phyloP scores from a whole-genome alignment of 805 yeast genomes.

The Osmozyma mogii region DNA sequence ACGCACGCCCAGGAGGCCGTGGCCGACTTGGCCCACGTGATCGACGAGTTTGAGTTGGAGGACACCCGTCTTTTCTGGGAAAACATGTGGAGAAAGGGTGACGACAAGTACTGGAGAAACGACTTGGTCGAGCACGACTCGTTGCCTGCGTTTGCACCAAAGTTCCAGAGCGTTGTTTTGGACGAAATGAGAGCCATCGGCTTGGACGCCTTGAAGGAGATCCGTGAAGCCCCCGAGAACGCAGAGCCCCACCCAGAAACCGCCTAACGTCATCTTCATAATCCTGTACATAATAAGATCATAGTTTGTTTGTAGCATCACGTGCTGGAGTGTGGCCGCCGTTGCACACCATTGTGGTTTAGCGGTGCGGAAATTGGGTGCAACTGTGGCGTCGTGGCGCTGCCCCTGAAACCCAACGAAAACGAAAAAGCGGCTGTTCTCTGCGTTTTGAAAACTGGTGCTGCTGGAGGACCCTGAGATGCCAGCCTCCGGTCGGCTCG shows the following conservation, averaged over 20 bases:
- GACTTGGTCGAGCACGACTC: slow-evolving; percentile 53
- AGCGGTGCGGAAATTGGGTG: too few relatives aligned
- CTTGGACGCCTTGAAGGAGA: slow-evolving; percentile 23
- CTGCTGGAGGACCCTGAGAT: too few relatives aligned
- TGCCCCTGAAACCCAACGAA: too few relatives aligned
- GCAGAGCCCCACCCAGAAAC: slow-evolving; percentile 5
- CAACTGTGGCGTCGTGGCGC: too few relatives aligned
- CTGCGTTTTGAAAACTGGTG: too few relatives aligned
- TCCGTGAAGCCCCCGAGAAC: slow-evolving; percentile 13
- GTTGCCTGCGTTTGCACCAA: slow-evolving; percentile 50
- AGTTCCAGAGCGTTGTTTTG: slow-evolving; percentile 60
- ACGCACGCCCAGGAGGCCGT: slow-evolving; percentile 86
- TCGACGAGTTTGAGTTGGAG: slow-evolving; percentile 51
- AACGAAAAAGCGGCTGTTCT: too few relatives aligned
- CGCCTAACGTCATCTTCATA: too few relatives aligned
- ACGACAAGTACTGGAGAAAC: slow-evolving; percentile 59
- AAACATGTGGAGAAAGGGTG: slow-evolving; percentile 81
- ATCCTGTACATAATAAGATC: too few relatives aligned
- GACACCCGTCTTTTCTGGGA: slow-evolving; percentile 70
- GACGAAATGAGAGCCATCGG: slow-evolving; percentile 46
- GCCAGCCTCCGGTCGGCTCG: too few relatives aligned
- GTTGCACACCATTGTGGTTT: too few relatives aligned
- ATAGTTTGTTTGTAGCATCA: too few relatives aligned
- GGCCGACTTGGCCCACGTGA: slow-evolving; percentile 66
- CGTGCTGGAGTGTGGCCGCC: too few relatives aligned